These are phyloP conservation scores for Scheffersomyces titani DNA, from an alignment of 1,139 yeast species.

Conservation along the genomic window DNA sequence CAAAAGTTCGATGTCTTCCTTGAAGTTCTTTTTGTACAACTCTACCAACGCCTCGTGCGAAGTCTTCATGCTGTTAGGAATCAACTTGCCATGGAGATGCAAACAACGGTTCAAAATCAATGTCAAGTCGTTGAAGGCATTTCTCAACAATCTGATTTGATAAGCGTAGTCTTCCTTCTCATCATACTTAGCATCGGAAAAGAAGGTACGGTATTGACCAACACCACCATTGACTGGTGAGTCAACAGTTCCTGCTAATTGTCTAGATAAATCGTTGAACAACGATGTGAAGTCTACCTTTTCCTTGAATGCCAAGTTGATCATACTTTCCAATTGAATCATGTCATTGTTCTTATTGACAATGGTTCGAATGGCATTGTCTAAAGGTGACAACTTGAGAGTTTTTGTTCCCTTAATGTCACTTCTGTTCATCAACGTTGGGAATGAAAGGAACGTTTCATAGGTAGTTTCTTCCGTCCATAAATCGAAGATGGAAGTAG, in stretches of 20 bases:
- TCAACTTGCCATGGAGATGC: slow-evolving; percentile 65
- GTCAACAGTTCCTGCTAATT: slow-evolving; percentile 84
- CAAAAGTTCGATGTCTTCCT: slow-evolving; percentile 56
- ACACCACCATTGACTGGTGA: slow-evolving; percentile 94
- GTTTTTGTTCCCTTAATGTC: slow-evolving; percentile 59
- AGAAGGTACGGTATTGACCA: slow-evolving; percentile 76
- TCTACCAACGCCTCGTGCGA: slow-evolving; percentile 69
- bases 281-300: slow-evolving; percentile 51
- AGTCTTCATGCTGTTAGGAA: slow-evolving; percentile 56
- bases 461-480: slow-evolving; percentile 90
- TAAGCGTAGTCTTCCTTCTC: slow-evolving; percentile 44
- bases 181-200: slow-evolving; percentile 42
- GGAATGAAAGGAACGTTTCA: slow-evolving; percentile 77
- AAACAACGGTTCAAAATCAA: slow-evolving; percentile 66
- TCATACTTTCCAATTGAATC: slow-evolving; percentile 64
- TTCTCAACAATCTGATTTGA: slow-evolving; percentile 52
- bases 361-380: slow-evolving; percentile 74
- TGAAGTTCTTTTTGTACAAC: slow-evolving; percentile 68
- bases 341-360: slow-evolving; percentile 71
- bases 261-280: slow-evolving; percentile 72
- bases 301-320: slow-evolving; percentile 57
- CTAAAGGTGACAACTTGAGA: slow-evolving; percentile 78
- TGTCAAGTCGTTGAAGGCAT: slow-evolving; percentile 72
- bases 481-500: slow-evolving; percentile 69
- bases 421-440: slow-evolving; percentile 84